Evolutionary conservation across 805 yeast species (phyloP), one percentile per base, ranked within the genome.

Genomic region (Saturnispora sekii): DNA sequence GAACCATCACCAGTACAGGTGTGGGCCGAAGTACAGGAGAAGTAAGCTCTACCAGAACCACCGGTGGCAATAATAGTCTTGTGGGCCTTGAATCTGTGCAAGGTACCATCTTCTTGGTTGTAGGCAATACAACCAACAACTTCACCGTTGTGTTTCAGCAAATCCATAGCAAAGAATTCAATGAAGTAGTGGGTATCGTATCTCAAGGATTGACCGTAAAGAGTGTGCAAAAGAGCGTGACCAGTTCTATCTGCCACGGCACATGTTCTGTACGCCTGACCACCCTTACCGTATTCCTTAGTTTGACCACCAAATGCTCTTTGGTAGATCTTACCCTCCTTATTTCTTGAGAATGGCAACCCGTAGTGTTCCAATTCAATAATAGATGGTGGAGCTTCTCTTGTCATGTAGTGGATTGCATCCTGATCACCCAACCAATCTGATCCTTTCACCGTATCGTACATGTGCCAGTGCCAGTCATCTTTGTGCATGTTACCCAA

Each of bases 381-480:
- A 59, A 90, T 90, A 38, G 97, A 84, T 55, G 80, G 78, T 36
- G 97, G 96, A 26, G 98, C 98, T 70, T 90, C 97, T 65, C 88
- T 81, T 47, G 98, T 90, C 98, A 90, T 90, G 72, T 90, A 90
- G 70, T 90, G 97, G 63, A 93, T 90, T 45, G 97, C 96, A 63
- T 90, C 98, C 72, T 90, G 98, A 69, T 90, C 98, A 62, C 98
- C 98, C 52, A 90, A 79, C 98, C 98, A 90, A 70, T 90, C 98
- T 9, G 97, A 88, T 53, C 98, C 98, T 72, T 90, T 90, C 58
- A 90, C 97, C 58, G 98, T 90, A 64, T 90, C 98, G 69, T 93
- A 90, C 97, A 90, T 89, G 68, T 90, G 98, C 97, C 97, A 93
- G 68, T 86, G 95, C 98, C 98, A 90, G 72, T 89, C 89, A 67